Evolutionary conservation across 2,329 filamentous ascomycete species (phyloP), one percentile per base, ranked within the genome.

Genomic region (Xylariaceae sp.): DNA sequence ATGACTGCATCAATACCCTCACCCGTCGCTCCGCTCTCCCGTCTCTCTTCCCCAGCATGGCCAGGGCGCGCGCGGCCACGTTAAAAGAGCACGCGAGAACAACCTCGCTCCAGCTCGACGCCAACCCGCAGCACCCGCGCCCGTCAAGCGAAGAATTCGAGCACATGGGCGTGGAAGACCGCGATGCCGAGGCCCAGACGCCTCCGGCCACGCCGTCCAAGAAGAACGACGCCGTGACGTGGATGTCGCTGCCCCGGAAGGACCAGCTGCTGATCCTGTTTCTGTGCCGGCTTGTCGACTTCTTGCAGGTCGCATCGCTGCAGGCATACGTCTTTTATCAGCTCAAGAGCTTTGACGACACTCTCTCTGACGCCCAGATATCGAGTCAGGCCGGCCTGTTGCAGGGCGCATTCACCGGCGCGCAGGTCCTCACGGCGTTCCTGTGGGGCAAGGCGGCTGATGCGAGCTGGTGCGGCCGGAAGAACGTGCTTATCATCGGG

Each of bases 321-420:
- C 80, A 86, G 64, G 80, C 84, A 40, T 91, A 89, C 67, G 80
- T 91, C 66, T 90, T 87, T 71, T 89, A 88, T 70, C 86, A 89
- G 69, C 79, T 90, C 13, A 83, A 82, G 61, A 85, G 81, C 3
- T 87, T 90, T 66, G 69, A 74, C 55, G 78, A 78, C 1, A 80
- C 77, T 0, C 67, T 80, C 13, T 74, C 77, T 15, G 76, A 80
- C 51, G 67, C 75, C 21, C 69, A 73, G 44, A 85, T 89, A 53
- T 82, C 87, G 0, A 77, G 77, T 5, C 86, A 89, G 65, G 86
- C 85, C 0, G 87, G 87, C 22, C 73, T 89, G 18, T 72, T 90
- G 22, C 84, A 87, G 51, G 87, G 83, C 15, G 81, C 83, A 22
- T 91, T 90, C 65, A 88, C 87, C 0, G 84, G 83, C 5, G 84